phyloP scores from a whole-genome alignment of 2,329 filamentous ascomycete genomes.

The Clarireedia homoeocarpa region DNA sequence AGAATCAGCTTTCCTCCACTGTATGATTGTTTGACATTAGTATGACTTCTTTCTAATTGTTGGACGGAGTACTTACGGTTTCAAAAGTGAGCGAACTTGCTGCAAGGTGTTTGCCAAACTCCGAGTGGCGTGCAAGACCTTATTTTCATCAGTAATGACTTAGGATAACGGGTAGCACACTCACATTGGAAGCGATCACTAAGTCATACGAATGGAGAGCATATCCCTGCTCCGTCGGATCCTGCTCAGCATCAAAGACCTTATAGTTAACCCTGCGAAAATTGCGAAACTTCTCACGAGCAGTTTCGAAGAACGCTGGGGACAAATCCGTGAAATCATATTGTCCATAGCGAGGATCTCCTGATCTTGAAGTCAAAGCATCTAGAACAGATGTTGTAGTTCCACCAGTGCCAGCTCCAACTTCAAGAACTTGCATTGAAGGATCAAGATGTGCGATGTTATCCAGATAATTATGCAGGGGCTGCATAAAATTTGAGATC shows the following conservation, averaged over 20 bases:
- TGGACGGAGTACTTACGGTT: neutral
- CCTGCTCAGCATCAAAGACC: constrained; percentile 30
- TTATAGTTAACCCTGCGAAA: constrained; percentile 14
- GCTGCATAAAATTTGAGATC: neutral
- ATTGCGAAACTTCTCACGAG: constrained; percentile 19
- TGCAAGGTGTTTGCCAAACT: neutral
- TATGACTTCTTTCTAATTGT: neutral
- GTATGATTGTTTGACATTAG: neutral
- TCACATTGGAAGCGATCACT: constrained; percentile 23
- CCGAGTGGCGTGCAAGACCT: constrained; percentile 2
- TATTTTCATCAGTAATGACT: neutral
- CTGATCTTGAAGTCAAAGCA: neutral
- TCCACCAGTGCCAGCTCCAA: constrained; percentile 19
- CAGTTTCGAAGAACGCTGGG: constrained; percentile 29
- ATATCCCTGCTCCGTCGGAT: constrained; percentile 30
- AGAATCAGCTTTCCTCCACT: neutral
- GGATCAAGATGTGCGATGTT: constrained; percentile 14
- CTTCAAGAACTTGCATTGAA: constrained; percentile 19
- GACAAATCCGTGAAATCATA: constrained; percentile 29
- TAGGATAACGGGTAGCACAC: neutral
- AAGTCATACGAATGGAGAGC: constrained; percentile 25
- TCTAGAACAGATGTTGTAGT: constrained; percentile 10
- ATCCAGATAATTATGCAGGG: neutral
- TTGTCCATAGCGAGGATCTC: neutral
- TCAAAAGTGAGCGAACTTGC: neutral